Percentiles rank a stretch among this genome's conserved stretches.
phyloP scores from a whole-genome alignment of 306 rosid genomes.

The Dryas alaskensis region DNA sequence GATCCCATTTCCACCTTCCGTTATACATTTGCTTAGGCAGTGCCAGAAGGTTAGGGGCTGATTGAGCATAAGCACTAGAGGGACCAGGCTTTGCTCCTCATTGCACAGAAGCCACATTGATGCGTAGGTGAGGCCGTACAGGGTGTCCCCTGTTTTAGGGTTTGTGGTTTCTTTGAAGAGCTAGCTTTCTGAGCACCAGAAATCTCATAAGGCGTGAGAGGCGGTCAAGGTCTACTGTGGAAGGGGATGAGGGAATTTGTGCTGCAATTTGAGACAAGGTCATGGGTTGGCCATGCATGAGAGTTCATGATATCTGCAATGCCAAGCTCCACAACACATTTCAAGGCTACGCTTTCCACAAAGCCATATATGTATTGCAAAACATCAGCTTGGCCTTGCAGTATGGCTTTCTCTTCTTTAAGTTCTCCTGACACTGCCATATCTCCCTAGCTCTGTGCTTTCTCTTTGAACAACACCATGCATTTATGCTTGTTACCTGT shows the following conservation, averaged over 20 bases:
- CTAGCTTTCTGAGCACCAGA: constrained; percentile 7
- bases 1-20: constrained; percentile 32
- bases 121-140: constrained; percentile 25
- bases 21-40: constrained; percentile 26
- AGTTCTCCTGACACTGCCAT: not conserved
- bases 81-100: constrained; percentile 19
- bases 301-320: constrained; percentile 35
- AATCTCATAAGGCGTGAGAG: constrained; percentile 33
- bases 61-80: constrained; percentile 15
- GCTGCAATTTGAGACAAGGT: constrained; percentile 26
- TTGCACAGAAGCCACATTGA: constrained; percentile 31
- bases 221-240: constrained; percentile 9
- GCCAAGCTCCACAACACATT: constrained; percentile 37
- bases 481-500: too few relatives aligned
- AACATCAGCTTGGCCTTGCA: constrained; percentile 25
- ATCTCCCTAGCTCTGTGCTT: too few relatives aligned
- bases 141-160: constrained; percentile 1
- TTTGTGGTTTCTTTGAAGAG: constrained; percentile 9
- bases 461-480: too few relatives aligned
- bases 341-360: constrained; percentile 26
- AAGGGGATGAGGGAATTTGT: not conserved
- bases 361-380: constrained; percentile 3
- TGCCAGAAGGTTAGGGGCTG: constrained; percentile 33
- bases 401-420: not conserved
- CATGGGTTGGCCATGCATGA: constrained; percentile 6